A percentile compares a stretch with the other conserved stretches of the same genome.
These are phyloP conservation scores for Wickerhamiella alocasiicola DNA, from an alignment of 805 yeast genomes.

Conservation along the genomic window DNA sequence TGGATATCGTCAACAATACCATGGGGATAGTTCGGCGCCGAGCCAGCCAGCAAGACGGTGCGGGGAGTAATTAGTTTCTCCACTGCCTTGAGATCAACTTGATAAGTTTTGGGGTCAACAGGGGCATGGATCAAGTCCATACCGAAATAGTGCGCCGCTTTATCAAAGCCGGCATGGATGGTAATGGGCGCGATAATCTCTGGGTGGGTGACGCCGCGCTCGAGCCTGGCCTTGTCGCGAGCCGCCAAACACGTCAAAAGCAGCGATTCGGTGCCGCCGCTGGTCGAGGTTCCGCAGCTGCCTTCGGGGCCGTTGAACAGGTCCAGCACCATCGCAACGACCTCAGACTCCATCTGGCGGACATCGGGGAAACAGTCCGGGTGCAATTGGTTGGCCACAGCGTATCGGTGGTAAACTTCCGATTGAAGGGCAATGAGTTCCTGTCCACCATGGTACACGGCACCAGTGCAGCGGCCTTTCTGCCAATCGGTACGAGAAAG, in stretches of 20 bases:
- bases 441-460: slow-evolving; percentile 92
- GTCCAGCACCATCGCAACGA: slow-evolving; percentile 77
- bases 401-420: slow-evolving; percentile 57
- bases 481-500: slow-evolving; percentile 71
- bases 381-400: slow-evolving; percentile 88
- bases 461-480: slow-evolving; percentile 80
- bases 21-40: slow-evolving; percentile 96
- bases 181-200: slow-evolving; percentile 85
- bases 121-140: slow-evolving; percentile 76
- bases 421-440: slow-evolving; percentile 64
- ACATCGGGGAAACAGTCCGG: slow-evolving; percentile 97
- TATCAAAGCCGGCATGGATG: slow-evolving; percentile 89
- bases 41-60: slow-evolving; percentile 77
- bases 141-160: slow-evolving; percentile 83
- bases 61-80: slow-evolving; percentile 55
- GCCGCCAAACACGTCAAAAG: slow-evolving; percentile 81
- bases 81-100: slow-evolving; percentile 55
- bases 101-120: slow-evolving; percentile 49
- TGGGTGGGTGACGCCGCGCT: slow-evolving; percentile 50
- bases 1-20: slow-evolving; percentile 88
- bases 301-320: slow-evolving; percentile 69
- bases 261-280: slow-evolving; percentile 94
- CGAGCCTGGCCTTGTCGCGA: slow-evolving; percentile 48
- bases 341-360: slow-evolving; percentile 91
- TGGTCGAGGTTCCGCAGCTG: slow-evolving; percentile 71